These are phyloP conservation scores for Tulasnella sp. DNA, from an alignment of 768 basidiomycete species.

Conservation along the genomic window DNA sequence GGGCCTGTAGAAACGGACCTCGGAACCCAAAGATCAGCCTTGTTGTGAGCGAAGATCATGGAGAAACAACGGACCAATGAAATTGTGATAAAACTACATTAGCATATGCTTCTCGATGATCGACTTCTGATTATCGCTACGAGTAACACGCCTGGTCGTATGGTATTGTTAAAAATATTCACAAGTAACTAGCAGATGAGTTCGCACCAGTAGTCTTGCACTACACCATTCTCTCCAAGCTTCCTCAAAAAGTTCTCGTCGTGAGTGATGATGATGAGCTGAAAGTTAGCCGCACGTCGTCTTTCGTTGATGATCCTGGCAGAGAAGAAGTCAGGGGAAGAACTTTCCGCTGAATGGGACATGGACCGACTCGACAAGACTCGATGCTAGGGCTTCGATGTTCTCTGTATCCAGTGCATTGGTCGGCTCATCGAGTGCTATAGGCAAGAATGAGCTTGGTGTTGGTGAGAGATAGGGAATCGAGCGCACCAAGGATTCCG, in stretches of 20 bases:
- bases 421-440: conserved; percentile 91
- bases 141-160: conserved; percentile 69
- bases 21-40: no score
- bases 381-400: conserved; percentile 84
- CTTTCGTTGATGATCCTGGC: conserved; percentile 87
- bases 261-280: conserved; percentile 93
- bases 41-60: no score
- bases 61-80: no score
- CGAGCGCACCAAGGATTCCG: conserved; percentile 53
- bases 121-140: conserved; percentile 61
- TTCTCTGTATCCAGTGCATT: conserved; percentile 95
- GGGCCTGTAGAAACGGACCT: no score
- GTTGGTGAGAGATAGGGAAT: no score
- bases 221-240: conserved; percentile 80
- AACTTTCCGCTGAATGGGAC: not conserved
- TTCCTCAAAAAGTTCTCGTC: conserved; percentile 91
- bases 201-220: conserved; percentile 87
- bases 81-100: no score
- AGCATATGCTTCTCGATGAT: conserved; percentile 28
- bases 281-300: conserved; percentile 82
- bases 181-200: not conserved
- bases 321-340: not conserved
- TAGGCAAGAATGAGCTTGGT: not conserved
- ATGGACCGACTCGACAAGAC: conserved; percentile 73
- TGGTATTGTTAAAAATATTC: not conserved